phyloP scores from a whole-genome alignment of 352 stramenopile genomes.

The Phytophthora boehmeriae region DNA sequence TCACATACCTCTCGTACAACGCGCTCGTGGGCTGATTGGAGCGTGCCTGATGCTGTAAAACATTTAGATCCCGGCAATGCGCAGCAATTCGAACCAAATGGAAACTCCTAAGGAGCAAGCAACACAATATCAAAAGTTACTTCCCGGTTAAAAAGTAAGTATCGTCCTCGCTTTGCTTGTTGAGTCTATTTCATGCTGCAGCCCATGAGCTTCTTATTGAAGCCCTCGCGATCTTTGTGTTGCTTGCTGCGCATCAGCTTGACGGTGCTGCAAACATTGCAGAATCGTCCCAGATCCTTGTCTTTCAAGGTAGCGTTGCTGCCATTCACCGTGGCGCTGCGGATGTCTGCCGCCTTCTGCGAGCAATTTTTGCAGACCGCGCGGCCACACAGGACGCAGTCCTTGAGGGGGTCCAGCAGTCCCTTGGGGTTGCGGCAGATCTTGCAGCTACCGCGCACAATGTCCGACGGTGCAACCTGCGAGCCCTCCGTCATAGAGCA shows the following conservation, averaged over 20 bases:
- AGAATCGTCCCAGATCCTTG: conserved; percentile 70
- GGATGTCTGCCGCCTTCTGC: conserved; percentile 75
- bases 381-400: conserved; percentile 80
- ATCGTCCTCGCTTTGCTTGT: conserved; percentile 16
- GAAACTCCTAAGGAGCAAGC: conserved; percentile 2
- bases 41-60: conserved; percentile 14
- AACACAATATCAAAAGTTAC: conserved; percentile 43
- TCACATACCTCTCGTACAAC: conserved; percentile 73
- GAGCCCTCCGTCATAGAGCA: conserved; percentile 82
- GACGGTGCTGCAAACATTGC: conserved; percentile 80
- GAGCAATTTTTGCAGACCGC: conserved; percentile 86
- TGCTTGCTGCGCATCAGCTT: conserved; percentile 78
- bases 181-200: conserved; percentile 67
- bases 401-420: conserved; percentile 70
- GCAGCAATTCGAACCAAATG: conserved; percentile 4
- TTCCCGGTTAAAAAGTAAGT: conserved; percentile 41
- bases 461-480: conserved; percentile 56
- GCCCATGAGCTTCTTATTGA: conserved; percentile 83
- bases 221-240: conserved; percentile 71
- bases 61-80: conserved; percentile 18
- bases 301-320: conserved; percentile 49
- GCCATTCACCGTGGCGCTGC: conserved; percentile 47
- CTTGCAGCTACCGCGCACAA: conserved; percentile 75
- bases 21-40: conserved; percentile 39
- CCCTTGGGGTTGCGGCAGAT: conserved; percentile 84